Conservation (phyloP, 306 rosid genomes). For the Mucuna pruriens region DNA sequence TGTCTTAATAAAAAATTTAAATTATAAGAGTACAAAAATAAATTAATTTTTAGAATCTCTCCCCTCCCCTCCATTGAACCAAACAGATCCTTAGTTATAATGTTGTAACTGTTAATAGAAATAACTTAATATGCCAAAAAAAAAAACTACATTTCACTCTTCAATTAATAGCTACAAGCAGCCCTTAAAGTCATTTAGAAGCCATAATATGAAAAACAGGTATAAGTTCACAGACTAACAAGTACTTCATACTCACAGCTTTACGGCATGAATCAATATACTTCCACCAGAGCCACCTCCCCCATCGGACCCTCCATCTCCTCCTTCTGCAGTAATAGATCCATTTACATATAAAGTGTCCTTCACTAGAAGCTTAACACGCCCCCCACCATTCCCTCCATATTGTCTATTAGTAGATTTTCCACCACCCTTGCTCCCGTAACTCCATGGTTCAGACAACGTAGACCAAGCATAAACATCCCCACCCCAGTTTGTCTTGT, state of each 20-base stretch:
- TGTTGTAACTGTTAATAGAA: constrained; percentile 5
- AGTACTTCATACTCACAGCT: constrained; percentile 76
- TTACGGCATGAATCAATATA: constrained; percentile 70
- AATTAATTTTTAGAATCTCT: too few relatives aligned
- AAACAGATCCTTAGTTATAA: too few relatives aligned
- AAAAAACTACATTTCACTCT: constrained; percentile 27
- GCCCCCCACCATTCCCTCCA: constrained; percentile 98
- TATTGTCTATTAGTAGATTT: constrained; percentile 53
- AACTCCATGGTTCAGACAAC: constrained; percentile 83
- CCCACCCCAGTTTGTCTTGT: constrained; percentile 94
- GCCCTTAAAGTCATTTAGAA: constrained; percentile 30
- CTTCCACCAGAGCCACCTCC: constrained; percentile 99
- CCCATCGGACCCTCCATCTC: constrained; percentile 76
- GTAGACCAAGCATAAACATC: constrained; percentile 99
- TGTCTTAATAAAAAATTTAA: too few relatives aligned
- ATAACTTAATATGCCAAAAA: constrained; percentile 29
- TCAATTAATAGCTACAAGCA: constrained; percentile 2
- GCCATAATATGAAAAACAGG: constrained; percentile 25
- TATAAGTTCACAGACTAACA: constrained; percentile 31
- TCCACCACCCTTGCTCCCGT: constrained; percentile 96
- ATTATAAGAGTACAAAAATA: too few relatives aligned
- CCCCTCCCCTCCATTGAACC: too few relatives aligned
- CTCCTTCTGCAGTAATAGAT: constrained; percentile 85
- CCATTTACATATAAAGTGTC: constrained; percentile 80
- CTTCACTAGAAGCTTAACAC: constrained; percentile 72